Evolutionary conservation across 2,329 filamentous ascomycete species (phyloP).

Genomic region (Colletotrichum graminicola): DNA sequence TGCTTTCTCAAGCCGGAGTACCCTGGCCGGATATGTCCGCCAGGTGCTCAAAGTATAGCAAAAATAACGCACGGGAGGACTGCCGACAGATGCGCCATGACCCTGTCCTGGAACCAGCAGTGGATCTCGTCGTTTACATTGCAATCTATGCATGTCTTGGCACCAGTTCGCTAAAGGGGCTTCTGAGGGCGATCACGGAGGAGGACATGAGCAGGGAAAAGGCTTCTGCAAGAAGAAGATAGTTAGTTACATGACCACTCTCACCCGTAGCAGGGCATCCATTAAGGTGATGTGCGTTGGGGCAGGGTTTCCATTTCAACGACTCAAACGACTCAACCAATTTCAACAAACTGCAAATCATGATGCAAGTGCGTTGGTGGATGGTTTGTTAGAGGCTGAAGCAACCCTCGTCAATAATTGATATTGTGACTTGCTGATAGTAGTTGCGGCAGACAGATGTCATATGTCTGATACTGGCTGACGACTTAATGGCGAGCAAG

Average conservation of each 20-base stretch:
- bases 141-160: not conserved
- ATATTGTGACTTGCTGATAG: no score
- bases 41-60: no score
- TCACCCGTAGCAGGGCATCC: not conserved
- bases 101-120: not conserved
- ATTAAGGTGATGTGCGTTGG: no score
- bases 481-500: not conserved
- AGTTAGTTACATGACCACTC: no score
- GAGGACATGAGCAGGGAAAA: no score
- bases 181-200: not conserved
- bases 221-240: not conserved
- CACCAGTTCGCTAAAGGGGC: not conserved
- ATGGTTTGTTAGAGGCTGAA: no score
- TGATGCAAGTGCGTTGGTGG: no score
- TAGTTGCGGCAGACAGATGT: not conserved
- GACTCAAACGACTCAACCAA: no score
- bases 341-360: not conserved
- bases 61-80: not conserved
- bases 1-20: not conserved
- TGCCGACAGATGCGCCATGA: not conserved
- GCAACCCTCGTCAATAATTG: fast-evolving
- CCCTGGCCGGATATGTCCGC: no score
- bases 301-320: no score
- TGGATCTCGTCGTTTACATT: slow-evolving; percentile 6
- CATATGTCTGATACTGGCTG: not conserved